Evolutionary conservation across 2,329 filamentous ascomycete species (phyloP).

Genomic region (Stromatinia cepivora): DNA sequence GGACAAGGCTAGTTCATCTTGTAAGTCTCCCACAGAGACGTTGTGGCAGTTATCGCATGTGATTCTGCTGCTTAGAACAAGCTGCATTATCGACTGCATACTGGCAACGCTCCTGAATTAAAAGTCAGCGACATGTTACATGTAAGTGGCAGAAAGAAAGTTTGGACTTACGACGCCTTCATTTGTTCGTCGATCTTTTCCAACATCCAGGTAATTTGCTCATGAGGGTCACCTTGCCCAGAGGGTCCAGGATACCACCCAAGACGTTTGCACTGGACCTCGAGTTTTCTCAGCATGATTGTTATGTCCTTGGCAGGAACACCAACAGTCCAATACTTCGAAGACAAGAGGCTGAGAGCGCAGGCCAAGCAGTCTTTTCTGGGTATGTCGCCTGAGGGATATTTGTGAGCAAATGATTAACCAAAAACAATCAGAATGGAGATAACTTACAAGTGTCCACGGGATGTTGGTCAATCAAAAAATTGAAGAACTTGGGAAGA

Average conservation of each 20-base stretch:
- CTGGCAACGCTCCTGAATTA: slow-evolving; percentile 24
- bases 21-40: slow-evolving; percentile 27
- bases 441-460: slow-evolving; percentile 31
- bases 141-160: too few relatives aligned
- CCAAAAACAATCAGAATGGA: not conserved
- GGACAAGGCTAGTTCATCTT: slow-evolving; percentile 34
- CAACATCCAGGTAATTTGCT: slow-evolving; percentile 38
- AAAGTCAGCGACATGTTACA: slow-evolving; percentile 7
- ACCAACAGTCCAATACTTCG: slow-evolving; percentile 20
- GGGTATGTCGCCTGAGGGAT: not conserved
- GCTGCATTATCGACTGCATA: slow-evolving; percentile 32
- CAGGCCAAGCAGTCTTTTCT: slow-evolving; percentile 27
- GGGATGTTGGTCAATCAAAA: slow-evolving; percentile 34
- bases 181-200: slow-evolving; percentile 35
- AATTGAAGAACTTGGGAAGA: slow-evolving; percentile 40
- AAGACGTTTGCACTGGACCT: slow-evolving; percentile 8
- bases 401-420: slow-evolving; percentile 1
- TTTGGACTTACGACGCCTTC: slow-evolving; percentile 31
- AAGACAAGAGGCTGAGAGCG: slow-evolving; percentile 5
- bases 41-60: slow-evolving; percentile 35
- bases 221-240: slow-evolving; percentile 40
- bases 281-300: slow-evolving; percentile 3
- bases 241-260: slow-evolving; percentile 17
- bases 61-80: slow-evolving; percentile 28
- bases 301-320: not conserved